phyloP scores from a whole-genome alignment of 176 grass and related monocot species.

The Melocanna baccifera region DNA sequence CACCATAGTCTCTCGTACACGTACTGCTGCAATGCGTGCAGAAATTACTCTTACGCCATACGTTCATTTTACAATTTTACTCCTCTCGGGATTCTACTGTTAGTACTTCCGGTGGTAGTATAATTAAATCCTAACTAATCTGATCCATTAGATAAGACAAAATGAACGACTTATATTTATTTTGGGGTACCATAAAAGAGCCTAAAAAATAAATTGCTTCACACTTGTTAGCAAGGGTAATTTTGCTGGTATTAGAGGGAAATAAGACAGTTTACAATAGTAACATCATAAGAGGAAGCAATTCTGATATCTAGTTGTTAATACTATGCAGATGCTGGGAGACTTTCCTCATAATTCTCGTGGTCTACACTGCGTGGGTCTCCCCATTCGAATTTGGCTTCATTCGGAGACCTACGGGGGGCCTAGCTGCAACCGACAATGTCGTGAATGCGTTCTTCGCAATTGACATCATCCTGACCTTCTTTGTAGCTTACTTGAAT shows the following conservation, averaged over 20 bases:
- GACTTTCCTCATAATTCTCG: constrained; percentile 78
- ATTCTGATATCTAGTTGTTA: constrained; percentile 29
- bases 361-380: constrained; percentile 89
- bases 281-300: neutral
- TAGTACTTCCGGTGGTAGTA: too few relatives aligned
- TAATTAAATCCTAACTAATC: too few relatives aligned
- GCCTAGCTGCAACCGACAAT: constrained; percentile 63
- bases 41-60: too few relatives aligned
- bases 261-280: neutral
- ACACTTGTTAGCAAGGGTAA: neutral
- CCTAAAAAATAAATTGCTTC: neutral
- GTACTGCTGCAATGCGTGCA: too few relatives aligned
- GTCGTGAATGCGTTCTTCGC: constrained; percentile 82
- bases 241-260: constrained; percentile 1
- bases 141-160: fast-evolving
- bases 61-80: too few relatives aligned
- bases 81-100: too few relatives aligned
- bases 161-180: too few relatives aligned
- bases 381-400: constrained; percentile 98
- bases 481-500: constrained; percentile 92
- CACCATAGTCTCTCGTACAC: too few relatives aligned
- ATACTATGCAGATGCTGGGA: constrained; percentile 64
- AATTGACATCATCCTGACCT: constrained; percentile 81
- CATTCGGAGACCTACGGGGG: constrained; percentile 47
- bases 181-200: too few relatives aligned